Conservation (phyloP, 1,284 basidiomycete species). For the Pseudozyma tsukubaensis region DNA sequence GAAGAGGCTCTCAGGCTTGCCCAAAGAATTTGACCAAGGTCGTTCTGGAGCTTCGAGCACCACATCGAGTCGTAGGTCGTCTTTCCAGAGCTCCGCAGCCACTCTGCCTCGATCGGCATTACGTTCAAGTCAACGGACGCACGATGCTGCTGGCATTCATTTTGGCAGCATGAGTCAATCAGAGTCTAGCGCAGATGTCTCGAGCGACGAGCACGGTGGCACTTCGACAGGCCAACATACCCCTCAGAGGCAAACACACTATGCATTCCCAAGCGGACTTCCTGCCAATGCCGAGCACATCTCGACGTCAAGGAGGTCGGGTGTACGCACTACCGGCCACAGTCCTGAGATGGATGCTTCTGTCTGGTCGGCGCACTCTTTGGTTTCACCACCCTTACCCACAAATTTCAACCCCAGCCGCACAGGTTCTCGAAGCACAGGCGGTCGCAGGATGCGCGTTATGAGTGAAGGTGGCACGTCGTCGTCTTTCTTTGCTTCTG, state of each 20-base stretch:
- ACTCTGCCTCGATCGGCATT: constrained; percentile 35
- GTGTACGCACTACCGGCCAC: constrained; percentile 23
- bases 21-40: constrained; percentile 14
- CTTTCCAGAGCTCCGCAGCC: constrained; percentile 18
- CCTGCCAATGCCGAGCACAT: constrained; percentile 1
- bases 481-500: constrained; percentile 16
- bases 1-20: constrained; percentile 42
- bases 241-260: constrained; percentile 11
- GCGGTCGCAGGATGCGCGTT: constrained; percentile 40
- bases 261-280: constrained; percentile 18
- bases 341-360: constrained; percentile 25
- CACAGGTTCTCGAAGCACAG: constrained; percentile 27
- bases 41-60: constrained; percentile 31
- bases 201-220: constrained; percentile 36
- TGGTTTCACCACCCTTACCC: constrained; percentile 1
- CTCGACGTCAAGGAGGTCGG: constrained; percentile 6
- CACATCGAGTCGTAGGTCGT: constrained; percentile 30
- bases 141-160: constrained; percentile 1
- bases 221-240: constrained; percentile 25
- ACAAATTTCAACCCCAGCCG: constrained; percentile 21
- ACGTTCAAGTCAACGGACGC: constrained; percentile 9
- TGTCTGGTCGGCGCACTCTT: constrained; percentile 4
- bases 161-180: constrained; percentile 12
- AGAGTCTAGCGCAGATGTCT: constrained; percentile 42
- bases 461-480: constrained; percentile 53